Evolutionary conservation across 2,329 filamentous ascomycete species (phyloP).

Genomic region (Aureobasidium sp.): DNA sequence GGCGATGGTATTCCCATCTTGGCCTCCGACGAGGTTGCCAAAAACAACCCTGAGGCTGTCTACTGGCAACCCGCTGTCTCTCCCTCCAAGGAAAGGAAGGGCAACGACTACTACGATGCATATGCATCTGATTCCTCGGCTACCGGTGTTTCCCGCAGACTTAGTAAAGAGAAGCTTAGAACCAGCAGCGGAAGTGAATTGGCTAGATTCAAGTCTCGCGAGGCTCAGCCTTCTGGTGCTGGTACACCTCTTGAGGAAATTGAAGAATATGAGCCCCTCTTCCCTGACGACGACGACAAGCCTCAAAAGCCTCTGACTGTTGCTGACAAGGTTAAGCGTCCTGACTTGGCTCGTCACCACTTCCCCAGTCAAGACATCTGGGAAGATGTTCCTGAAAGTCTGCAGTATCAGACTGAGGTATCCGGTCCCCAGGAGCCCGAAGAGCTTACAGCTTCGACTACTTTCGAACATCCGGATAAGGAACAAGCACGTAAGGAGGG

Average conservation of each 20-base stretch:
- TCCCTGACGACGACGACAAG: slow-evolving; percentile 63
- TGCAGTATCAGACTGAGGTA: slow-evolving; percentile 69
- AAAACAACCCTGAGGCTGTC: slow-evolving; percentile 62
- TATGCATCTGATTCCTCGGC: slow-evolving; percentile 32
- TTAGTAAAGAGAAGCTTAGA: slow-evolving; percentile 52
- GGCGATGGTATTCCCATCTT: slow-evolving; percentile 71
- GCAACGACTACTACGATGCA: slow-evolving; percentile 45
- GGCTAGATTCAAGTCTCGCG: slow-evolving; percentile 46
- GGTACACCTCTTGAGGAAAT: slow-evolving; percentile 74
- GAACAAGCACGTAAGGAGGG: slow-evolving; percentile 40
- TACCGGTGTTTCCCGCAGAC: slow-evolving; percentile 38
- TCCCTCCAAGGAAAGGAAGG: slow-evolving; percentile 56
- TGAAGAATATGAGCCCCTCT: slow-evolving; percentile 90
- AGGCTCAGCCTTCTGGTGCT: slow-evolving; percentile 39
- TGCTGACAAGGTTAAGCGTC: slow-evolving; percentile 47
- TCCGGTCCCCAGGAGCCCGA: slow-evolving; percentile 63
- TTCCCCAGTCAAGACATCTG: slow-evolving; percentile 96
- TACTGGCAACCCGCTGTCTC: slow-evolving; percentile 72
- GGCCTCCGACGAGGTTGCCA: slow-evolving; percentile 77
- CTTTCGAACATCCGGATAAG: slow-evolving; percentile 39
- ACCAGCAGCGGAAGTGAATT: slow-evolving; percentile 43
- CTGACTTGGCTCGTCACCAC: slow-evolving; percentile 44
- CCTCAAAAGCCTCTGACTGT: slow-evolving; percentile 44
- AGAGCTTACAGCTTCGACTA: slow-evolving; percentile 32
- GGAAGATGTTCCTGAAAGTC: slow-evolving; percentile 88